Evolutionary conservation across 2,329 filamentous ascomycete genomes (phyloP).

Genomic region (Fusarium buxicola): DNA sequence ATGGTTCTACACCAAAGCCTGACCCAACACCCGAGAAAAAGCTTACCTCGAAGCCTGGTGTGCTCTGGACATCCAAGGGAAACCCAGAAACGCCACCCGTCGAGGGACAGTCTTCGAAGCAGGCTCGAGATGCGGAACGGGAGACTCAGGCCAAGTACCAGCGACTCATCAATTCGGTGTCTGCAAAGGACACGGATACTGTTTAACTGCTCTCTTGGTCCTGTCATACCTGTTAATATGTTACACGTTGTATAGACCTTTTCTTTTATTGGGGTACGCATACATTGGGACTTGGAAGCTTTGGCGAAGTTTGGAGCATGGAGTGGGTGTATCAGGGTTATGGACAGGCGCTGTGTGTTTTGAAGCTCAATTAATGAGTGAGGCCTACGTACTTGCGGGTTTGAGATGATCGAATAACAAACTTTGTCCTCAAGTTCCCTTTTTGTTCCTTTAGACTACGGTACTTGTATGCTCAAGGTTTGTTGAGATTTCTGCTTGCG

Average conservation of each 20-base stretch:
- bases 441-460: neutral
- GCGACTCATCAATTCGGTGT: constrained; percentile 53
- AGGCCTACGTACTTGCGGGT: neutral
- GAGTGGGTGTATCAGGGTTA: constrained; percentile 28
- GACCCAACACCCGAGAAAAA: constrained; percentile 44
- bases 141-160: constrained; percentile 52
- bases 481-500: neutral
- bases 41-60: constrained; percentile 43
- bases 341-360: constrained; percentile 28
- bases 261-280: constrained; percentile 29
- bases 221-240: neutral
- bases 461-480: neutral
- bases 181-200: constrained; percentile 49
- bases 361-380: constrained; percentile 2
- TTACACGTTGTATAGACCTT: constrained; percentile 26
- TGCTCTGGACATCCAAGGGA: constrained; percentile 52
- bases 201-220: constrained; percentile 22
- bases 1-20: constrained; percentile 47
- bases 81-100: constrained; percentile 36
- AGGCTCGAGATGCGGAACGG: constrained; percentile 50
- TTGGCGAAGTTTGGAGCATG: constrained; percentile 41
- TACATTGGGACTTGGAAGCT: constrained; percentile 25
- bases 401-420: constrained; percentile 4
- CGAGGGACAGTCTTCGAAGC: constrained; percentile 38
- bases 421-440: constrained; percentile 1